phyloP scores from a whole-genome alignment of 139 green algal genomes.

The Chlorella sp. region DNA sequence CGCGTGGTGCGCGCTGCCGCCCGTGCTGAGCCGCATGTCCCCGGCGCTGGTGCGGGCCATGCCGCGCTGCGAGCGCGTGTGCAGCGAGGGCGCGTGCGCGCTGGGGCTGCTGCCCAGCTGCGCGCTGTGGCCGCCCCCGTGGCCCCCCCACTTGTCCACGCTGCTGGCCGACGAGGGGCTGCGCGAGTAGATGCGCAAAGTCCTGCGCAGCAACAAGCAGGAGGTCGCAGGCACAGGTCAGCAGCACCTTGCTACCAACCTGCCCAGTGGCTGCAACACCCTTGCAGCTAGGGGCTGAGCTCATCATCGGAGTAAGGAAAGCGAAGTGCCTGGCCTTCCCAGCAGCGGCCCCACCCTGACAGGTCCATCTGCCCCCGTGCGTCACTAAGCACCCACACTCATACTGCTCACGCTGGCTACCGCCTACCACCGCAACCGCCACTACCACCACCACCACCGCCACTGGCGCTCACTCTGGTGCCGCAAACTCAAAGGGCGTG shows the following conservation, averaged over 20 bases:
- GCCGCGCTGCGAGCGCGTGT: neutral
- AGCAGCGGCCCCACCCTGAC: too few species aligned
- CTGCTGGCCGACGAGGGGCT: neutral
- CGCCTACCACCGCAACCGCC: too few species aligned
- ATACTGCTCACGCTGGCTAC: too few species aligned
- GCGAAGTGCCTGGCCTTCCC: too few species aligned
- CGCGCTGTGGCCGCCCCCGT: neutral
- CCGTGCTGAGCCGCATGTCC: neutral
- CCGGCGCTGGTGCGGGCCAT: neutral
- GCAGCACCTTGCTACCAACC: too few species aligned
- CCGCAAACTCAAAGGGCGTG: slow-evolving; percentile 12
- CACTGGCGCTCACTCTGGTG: slow-evolving; percentile 1
- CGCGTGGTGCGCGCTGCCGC: neutral
- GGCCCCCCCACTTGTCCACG: neutral
- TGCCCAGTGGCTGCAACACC: too few species aligned
- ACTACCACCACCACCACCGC: too few species aligned
- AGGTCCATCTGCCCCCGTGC: neutral
- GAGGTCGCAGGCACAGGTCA: too few species aligned
- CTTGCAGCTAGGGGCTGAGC: too few species aligned
- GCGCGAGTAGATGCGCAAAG: slow-evolving; percentile 1
- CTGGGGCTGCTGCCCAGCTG: neutral
- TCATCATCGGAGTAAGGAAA: too few species aligned
- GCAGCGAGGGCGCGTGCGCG: neutral
- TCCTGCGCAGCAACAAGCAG: neutral
- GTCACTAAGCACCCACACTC: neutral